Evolutionary conservation across 2,329 filamentous ascomycete genomes (phyloP).

Genomic region (Penicillium digitatum): DNA sequence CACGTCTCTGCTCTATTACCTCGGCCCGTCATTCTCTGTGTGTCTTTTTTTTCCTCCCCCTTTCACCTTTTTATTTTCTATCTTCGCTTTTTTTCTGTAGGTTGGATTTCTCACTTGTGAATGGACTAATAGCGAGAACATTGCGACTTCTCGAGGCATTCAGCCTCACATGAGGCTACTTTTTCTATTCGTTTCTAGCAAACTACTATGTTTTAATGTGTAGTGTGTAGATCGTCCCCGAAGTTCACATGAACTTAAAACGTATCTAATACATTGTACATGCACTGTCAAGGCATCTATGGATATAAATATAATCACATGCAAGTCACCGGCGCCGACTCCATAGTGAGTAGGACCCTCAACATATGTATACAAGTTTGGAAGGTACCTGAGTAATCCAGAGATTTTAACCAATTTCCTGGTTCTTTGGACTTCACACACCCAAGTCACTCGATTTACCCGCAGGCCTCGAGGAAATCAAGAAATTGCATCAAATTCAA

Average conservation of each 20-base stretch:
- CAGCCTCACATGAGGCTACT: background rate
- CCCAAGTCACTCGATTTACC: background rate
- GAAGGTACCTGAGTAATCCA: background rate
- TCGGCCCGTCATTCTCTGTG: slow-evolving; percentile 13
- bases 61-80: slow-evolving; percentile 16
- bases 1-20: slow-evolving; percentile 4
- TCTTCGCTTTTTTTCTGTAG: slow-evolving; percentile 22
- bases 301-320: slow-evolving; percentile 1
- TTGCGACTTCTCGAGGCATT: slow-evolving; percentile 17
- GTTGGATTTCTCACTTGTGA: slow-evolving; percentile 36
- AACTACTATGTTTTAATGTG: background rate
- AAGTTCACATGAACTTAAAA: too few species aligned
- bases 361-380: background rate
- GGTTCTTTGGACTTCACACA: background rate
- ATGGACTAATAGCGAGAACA: slow-evolving; percentile 38
- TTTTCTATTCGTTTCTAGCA: background rate
- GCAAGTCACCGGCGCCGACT: background rate
- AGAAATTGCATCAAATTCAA: background rate
- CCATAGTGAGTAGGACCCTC: background rate
- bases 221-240: background rate
- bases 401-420: background rate
- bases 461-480: background rate
- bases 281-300: background rate
- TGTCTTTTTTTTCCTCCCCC: slow-evolving; percentile 14
- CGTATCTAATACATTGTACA: background rate